These are phyloP conservation scores for Alternaria incomplexa DNA, from an alignment of 2,329 filamentous ascomycete species.

Conservation along the genomic window DNA sequence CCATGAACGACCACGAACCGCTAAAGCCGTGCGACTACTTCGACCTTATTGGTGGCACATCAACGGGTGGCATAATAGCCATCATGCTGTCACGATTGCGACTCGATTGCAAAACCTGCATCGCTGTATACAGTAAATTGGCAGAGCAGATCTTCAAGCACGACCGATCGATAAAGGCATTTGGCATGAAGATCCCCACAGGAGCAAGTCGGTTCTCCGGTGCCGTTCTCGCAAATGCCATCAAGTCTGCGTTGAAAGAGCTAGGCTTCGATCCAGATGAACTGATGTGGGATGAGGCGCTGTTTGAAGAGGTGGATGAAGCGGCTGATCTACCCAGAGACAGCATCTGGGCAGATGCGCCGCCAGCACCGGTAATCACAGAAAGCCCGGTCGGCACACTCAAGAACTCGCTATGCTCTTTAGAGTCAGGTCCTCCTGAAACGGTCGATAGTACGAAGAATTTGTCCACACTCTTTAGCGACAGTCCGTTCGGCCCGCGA, in stretches of 20 bases:
- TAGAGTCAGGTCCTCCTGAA: conserved; percentile 13
- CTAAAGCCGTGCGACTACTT: conserved; percentile 51
- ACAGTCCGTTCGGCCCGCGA: conserved; percentile 24
- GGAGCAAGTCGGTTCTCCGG: conserved; percentile 47
- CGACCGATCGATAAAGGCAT: conserved; percentile 43
- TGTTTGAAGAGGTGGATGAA: conserved; percentile 47
- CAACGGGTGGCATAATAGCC: conserved; percentile 50
- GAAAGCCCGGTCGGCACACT: conserved; percentile 36
- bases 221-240: conserved; percentile 43
- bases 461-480: conserved; percentile 12
- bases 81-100: conserved; percentile 48
- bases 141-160: conserved; percentile 49
- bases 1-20: conserved; percentile 31
- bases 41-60: conserved; percentile 50
- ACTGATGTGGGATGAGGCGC: conserved; percentile 49
- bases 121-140: conserved; percentile 46
- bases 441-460: not conserved
- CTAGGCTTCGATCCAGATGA: conserved; percentile 45
- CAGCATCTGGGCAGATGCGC: conserved; percentile 45
- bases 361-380: conserved; percentile 26
- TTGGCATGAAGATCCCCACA: conserved; percentile 45
- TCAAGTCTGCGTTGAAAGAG: conserved; percentile 42
- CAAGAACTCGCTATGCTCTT: conserved; percentile 19
- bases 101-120: conserved; percentile 47
- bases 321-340: conserved; percentile 27